Conservation (phyloP, 2,329 filamentous ascomycete species). For the Pestalotiopsis sp. region DNA sequence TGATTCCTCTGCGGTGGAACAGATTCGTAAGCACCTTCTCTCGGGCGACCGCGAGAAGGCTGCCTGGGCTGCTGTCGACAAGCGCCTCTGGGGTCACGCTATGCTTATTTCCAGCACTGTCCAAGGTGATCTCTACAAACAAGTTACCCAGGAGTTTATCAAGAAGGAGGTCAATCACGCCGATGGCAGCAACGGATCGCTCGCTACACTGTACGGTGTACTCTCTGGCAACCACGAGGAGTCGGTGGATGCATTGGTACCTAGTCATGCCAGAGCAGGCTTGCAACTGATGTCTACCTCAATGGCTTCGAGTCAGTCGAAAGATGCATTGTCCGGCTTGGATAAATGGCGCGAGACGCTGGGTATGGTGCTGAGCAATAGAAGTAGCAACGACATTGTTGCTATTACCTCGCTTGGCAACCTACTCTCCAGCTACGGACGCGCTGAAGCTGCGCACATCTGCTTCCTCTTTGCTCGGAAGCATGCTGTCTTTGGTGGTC, state of each 20-base stretch:
- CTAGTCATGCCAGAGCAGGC: slow-evolving; percentile 87
- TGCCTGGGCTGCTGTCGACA: slow-evolving; percentile 91
- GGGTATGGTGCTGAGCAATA: slow-evolving; percentile 83
- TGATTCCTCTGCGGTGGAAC: slow-evolving; percentile 70
- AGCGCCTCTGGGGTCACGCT: slow-evolving; percentile 93
- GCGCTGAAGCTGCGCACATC: slow-evolving; percentile 89
- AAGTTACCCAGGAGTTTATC: slow-evolving; percentile 93
- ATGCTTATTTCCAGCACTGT: slow-evolving; percentile 82
- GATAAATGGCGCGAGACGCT: slow-evolving; percentile 95
- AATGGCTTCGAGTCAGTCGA: slow-evolving; percentile 60
- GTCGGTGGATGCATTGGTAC: slow-evolving; percentile 93
- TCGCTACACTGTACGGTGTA: slow-evolving; percentile 91
- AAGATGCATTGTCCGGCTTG: slow-evolving; percentile 80
- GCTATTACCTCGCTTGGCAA: slow-evolving; percentile 81
- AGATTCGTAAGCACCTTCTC: slow-evolving; percentile 74
- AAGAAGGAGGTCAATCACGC: slow-evolving; percentile 88
- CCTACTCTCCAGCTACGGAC: slow-evolving; percentile 81
- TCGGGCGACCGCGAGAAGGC: slow-evolving; percentile 87
- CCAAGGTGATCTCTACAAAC: slow-evolving; percentile 81
- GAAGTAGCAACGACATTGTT: slow-evolving; percentile 76
- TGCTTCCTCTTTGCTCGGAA: slow-evolving; percentile 87
- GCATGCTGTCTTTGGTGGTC: slow-evolving; percentile 74
- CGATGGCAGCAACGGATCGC: slow-evolving; percentile 79
- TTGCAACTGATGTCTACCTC: slow-evolving; percentile 87
- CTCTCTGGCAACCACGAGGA: slow-evolving; percentile 94